Evolutionary conservation across 352 stramenopile species (phyloP), one percentile per base, ranked within the genome.

Genomic region (Pythium phragmiticola): DNA sequence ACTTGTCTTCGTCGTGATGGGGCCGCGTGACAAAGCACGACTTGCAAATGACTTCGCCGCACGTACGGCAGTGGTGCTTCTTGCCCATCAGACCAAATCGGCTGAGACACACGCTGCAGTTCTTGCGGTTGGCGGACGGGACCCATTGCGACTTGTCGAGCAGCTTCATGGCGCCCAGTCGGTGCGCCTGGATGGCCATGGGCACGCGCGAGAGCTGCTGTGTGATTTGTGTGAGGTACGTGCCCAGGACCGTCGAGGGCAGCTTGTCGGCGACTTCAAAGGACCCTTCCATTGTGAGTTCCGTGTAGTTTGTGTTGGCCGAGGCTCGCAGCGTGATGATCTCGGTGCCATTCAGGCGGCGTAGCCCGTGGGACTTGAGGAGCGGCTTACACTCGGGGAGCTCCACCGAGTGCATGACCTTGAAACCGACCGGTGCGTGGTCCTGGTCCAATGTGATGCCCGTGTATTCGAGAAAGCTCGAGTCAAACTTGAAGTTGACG

Each of bases 41-140:
- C 72, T 84, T 90, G 67, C 84, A 93, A 2, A 84, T 71, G 36
- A 93, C 80, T 66, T 93, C 84, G 37, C 84, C 84, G 42, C 84
- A 93, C 28, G 78, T 74, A 49, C 80, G 80, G 61, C 84, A 93
- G 67, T 90, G 78, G 62, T 69, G 62, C 65, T 93, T 93, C 74
- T 89, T 91, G 30, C 75, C 77, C n/a, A 91, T 59, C 59, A 91
- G 75, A 13, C 68, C 71, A 50, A 93, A 93, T 55, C 80, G 80
- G 54, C 63, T 74, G 9, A 75, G 49, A 45, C 84, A 93, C 43
- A 90, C 78, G 45, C 75, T 80, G 59, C 82, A 90, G 19, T 65
- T 80, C 69, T 88, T 88, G 55, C 82, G 79, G 8, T 82, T 68
- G 13, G 63, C 68, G 0, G 53, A 49, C 1, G 82, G 65, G 21